Conservation (phyloP, 345 rosid genomes). For the Citrus mangshanensis region DNA sequence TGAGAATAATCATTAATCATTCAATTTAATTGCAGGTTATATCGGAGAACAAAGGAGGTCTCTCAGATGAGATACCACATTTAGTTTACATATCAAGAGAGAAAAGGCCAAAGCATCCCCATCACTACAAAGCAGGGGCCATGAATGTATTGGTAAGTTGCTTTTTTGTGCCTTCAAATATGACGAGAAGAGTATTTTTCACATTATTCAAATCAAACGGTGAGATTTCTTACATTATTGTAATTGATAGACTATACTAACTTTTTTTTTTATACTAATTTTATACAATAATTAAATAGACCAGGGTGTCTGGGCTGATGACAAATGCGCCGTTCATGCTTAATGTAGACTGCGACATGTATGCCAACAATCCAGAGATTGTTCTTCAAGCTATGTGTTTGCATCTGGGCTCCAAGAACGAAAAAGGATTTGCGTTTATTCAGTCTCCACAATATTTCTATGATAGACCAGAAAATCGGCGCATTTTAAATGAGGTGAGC, state of each 20-base stretch:
- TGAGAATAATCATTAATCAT: background rate
- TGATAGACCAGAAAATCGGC: constrained; percentile 26
- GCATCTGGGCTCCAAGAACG: constrained; percentile 22
- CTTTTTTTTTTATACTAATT: background rate
- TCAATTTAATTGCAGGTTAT: constrained; percentile 33
- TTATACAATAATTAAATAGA: constrained; percentile 24
- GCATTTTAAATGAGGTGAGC: constrained; percentile 22
- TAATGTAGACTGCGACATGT: constrained; percentile 87
- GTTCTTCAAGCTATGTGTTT: constrained; percentile 52
- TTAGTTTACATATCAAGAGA: constrained; percentile 65
- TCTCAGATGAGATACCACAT: constrained; percentile 43
- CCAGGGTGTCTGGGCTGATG: constrained; percentile 68
- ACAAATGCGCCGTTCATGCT: constrained; percentile 73
- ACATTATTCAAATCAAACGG: too few species aligned
- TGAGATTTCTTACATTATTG: too few species aligned
- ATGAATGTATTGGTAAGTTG: constrained; percentile 65
- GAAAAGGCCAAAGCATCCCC: constrained; percentile 49
- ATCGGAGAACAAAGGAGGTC: constrained; percentile 40
- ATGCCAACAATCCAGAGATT: constrained; percentile 46
- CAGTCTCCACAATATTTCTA: constrained; percentile 54
- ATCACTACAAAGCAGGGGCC: constrained; percentile 74
- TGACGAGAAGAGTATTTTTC: too few species aligned
- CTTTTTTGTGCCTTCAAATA: too few species aligned
- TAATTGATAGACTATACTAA: too few species aligned
- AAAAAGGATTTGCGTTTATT: constrained; percentile 36